phyloP scores from a whole-genome alignment of 2,329 filamentous ascomycete genomes.

The Aaosphaeria arxii region DNA sequence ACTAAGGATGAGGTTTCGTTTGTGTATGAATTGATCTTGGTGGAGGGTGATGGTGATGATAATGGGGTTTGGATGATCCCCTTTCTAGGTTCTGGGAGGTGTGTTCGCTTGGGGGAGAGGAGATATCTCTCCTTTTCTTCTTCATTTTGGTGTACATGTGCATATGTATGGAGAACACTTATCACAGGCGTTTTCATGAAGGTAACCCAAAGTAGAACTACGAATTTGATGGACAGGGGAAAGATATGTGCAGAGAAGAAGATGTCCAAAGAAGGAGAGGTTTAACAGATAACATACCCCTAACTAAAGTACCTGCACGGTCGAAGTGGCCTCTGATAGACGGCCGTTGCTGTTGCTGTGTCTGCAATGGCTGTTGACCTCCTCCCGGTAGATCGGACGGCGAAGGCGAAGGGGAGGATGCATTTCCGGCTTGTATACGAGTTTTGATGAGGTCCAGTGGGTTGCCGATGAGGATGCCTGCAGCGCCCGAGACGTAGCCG shows the following conservation, averaged over 20 bases:
- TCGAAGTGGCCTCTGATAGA: constrained; percentile 33
- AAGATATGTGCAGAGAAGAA: no score
- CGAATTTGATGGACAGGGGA: no score
- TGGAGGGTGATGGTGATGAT: background rate
- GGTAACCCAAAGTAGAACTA: no score
- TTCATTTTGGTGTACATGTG: no score
- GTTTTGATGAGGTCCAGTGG: constrained; percentile 80
- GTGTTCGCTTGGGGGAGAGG: no score
- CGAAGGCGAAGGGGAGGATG: background rate
- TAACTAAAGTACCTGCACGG: constrained; percentile 33
- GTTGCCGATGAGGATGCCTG: constrained; percentile 85
- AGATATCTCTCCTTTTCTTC: no score
- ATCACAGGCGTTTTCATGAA: no score
- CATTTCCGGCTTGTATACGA: constrained; percentile 66
- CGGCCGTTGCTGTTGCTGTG: constrained; percentile 8
- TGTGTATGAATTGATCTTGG: background rate
- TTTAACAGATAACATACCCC: constrained; percentile 20
- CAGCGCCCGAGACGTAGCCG: constrained; percentile 81
- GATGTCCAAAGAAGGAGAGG: no score
- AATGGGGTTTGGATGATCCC: no score
- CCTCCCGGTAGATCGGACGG: no score
- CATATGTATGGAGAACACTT: no score
- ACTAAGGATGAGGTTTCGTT: constrained; percentile 1
- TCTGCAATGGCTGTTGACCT: constrained; percentile 9
- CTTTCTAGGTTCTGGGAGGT: no score